These are phyloP conservation scores for Phytophthora uliginosa DNA, from an alignment of 352 stramenopile genomes.

Conservation along the genomic window DNA sequence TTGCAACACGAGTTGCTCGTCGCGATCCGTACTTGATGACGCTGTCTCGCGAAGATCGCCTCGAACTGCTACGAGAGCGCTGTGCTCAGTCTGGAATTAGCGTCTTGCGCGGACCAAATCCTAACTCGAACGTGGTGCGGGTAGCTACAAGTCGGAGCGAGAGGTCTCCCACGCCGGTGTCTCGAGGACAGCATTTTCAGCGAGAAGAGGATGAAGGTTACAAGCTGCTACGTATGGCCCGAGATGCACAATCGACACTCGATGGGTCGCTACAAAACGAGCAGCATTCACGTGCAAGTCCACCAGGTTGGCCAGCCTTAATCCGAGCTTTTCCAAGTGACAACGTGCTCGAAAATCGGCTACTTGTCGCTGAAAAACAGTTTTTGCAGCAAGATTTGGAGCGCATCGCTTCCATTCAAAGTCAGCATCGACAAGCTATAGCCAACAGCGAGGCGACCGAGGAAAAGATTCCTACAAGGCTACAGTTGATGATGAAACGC, in stretches of 20 bases:
- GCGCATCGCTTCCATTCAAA: conserved; percentile 38
- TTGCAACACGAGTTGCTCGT: conserved; percentile 57
- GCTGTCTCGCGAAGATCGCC: conserved; percentile 50
- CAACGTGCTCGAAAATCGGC: conserved; percentile 47
- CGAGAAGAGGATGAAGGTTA: conserved; percentile 38
- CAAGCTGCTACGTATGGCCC: conserved; percentile 21
- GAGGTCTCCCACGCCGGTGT: conserved; percentile 1
- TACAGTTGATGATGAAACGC: conserved; percentile 6
- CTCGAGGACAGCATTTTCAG: conserved; percentile 6
- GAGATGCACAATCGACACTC: conserved; percentile 30
- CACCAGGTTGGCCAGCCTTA: conserved; percentile 34
- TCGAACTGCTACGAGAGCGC: conserved; percentile 56
- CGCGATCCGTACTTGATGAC: conserved; percentile 77
- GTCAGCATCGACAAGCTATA: conserved; percentile 30
- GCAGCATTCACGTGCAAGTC: conserved; percentile 1
- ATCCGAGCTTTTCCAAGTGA: conserved; percentile 72
- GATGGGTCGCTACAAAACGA: conserved; percentile 7
- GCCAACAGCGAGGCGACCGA: conserved; percentile 3
- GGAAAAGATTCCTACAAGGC: not conserved
- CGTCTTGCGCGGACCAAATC: conserved; percentile 60
- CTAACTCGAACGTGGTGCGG: conserved; percentile 35
- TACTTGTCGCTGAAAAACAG: conserved; percentile 71
- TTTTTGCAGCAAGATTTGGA: conserved; percentile 69
- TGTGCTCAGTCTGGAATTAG: conserved; percentile 66
- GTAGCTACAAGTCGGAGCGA: conserved; percentile 20